These are phyloP conservation scores for Apiospora koreana DNA, from an alignment of 2,329 filamentous ascomycete genomes.

Conservation along the genomic window DNA sequence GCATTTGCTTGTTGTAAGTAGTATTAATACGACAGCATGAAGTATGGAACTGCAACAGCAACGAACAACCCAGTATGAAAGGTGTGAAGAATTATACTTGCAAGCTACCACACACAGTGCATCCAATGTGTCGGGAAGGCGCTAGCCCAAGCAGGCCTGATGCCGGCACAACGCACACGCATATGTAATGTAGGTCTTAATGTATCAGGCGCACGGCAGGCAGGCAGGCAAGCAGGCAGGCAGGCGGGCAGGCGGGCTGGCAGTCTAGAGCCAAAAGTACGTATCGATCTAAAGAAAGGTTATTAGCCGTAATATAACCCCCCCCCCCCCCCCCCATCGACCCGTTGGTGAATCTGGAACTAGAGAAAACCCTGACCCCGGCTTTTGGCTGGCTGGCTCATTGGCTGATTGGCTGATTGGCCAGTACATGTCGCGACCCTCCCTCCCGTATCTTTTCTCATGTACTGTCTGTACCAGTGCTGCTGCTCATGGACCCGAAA, in stretches of 20 bases:
- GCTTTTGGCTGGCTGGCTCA: not conserved
- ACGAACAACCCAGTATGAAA: not conserved
- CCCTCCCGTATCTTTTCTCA: not conserved
- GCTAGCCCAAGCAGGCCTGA: conserved; percentile 15
- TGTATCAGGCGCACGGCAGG: not conserved
- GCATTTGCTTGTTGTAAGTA: not conserved
- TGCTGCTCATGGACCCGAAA: not conserved
- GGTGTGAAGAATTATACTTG: not conserved
- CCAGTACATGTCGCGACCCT: too few species aligned
- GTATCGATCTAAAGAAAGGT: not conserved
- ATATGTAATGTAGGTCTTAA: conserved; percentile 8
- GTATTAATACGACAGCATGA: not conserved
- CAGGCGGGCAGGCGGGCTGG: too few species aligned
- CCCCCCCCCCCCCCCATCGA: not conserved
- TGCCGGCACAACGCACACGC: conserved; percentile 10
- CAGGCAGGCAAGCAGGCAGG: not conserved
- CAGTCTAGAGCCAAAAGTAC: not conserved
- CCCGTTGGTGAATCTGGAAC: conserved; percentile 11
- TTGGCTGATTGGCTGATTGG: not conserved
- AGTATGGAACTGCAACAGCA: too few species aligned
- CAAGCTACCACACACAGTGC: conserved; percentile 11
- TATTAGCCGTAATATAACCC: conserved; percentile 11
- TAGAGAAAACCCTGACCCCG: conserved; percentile 6
- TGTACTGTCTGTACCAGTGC: too few species aligned
- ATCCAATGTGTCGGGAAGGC: conserved; percentile 18